Evolutionary conservation across 148 eudicot genomes (phyloP).

Genomic region (Diospyros kaki): DNA sequence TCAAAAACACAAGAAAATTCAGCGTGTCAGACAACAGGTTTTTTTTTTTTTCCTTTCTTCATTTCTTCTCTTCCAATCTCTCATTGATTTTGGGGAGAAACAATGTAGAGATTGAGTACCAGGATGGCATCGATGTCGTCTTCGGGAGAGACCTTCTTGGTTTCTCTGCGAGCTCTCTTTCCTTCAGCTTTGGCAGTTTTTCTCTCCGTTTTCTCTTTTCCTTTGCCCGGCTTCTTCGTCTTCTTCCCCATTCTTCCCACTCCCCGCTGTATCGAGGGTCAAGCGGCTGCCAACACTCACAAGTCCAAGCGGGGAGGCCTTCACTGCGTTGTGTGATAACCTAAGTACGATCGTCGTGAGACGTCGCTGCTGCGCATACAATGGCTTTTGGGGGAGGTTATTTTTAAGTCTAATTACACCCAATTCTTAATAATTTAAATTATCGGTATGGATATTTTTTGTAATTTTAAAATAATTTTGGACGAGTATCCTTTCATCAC

Average conservation of each 20-base stretch:
- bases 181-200: conserved; percentile 90
- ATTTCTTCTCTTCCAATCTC: too few species aligned
- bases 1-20: not conserved
- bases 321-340: too few species aligned
- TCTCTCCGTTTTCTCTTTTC: conserved; percentile 93
- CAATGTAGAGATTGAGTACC: conserved; percentile 28
- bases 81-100: too few species aligned
- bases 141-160: conserved; percentile 86
- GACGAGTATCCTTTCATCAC: too few species aligned
- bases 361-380: too few species aligned
- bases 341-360: too few species aligned
- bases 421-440: too few species aligned
- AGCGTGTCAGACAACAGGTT: not conserved
- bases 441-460: too few species aligned
- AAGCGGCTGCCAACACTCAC: not conserved
- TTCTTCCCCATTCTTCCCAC: conserved; percentile 76
- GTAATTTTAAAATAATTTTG: too few species aligned
- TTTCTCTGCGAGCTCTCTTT: conserved; percentile 75
- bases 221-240: conserved; percentile 92
- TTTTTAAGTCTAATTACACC: too few species aligned
- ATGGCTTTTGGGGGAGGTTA: too few species aligned
- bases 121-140: conserved; percentile 97
- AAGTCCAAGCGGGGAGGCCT: too few species aligned
- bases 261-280: not conserved
- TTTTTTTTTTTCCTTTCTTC: not conserved